Percentiles rank a stretch among this genome's conserved stretches.
These are phyloP conservation scores for Starmerella gropengiesseri DNA, from an alignment of 805 yeast species.

Conservation along the genomic window DNA sequence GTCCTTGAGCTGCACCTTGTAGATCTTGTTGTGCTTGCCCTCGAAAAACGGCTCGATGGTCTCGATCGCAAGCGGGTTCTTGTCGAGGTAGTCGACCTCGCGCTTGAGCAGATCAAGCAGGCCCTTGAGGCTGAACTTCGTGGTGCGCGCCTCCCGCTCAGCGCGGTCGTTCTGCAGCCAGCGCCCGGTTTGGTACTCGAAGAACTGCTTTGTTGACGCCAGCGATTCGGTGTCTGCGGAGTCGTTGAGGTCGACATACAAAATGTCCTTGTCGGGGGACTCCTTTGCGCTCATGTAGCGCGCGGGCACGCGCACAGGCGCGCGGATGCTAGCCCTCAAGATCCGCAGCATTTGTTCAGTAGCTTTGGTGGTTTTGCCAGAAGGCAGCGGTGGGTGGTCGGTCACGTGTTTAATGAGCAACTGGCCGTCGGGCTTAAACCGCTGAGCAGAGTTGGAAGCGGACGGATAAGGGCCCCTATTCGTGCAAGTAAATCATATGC, in stretches of 20 bases:
- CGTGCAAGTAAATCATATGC: too few relatives aligned
- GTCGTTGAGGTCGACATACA: slow-evolving; percentile 21
- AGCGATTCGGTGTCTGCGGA: slow-evolving; percentile 12
- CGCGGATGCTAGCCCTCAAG: not conserved
- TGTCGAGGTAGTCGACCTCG: slow-evolving; percentile 19
- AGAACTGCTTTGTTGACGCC: slow-evolving; percentile 38
- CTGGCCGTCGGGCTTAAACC: too few relatives aligned
- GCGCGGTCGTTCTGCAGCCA: slow-evolving; percentile 73
- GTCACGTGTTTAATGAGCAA: too few relatives aligned
- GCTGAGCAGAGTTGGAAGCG: too few relatives aligned
- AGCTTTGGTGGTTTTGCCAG: too few relatives aligned
- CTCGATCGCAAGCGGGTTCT: slow-evolving; percentile 39
- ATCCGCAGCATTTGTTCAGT: slow-evolving; percentile 2
- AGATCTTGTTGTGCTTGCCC: slow-evolving; percentile 87
- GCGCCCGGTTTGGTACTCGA: slow-evolving; percentile 88
- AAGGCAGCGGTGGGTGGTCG: too few relatives aligned
- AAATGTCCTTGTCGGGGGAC: slow-evolving; percentile 28
- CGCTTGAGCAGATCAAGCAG: slow-evolving; percentile 34
- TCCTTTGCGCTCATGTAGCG: slow-evolving; percentile 34
- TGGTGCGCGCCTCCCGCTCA: slow-evolving; percentile 66
- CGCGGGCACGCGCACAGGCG: not conserved
- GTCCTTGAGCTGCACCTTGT: slow-evolving; percentile 55
- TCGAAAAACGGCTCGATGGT: slow-evolving; percentile 79
- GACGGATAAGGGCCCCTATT: too few relatives aligned
- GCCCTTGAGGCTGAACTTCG: slow-evolving; percentile 75